Evolutionary conservation across 345 rosid genomes (phyloP).

Genomic region (Viola odorata): DNA sequence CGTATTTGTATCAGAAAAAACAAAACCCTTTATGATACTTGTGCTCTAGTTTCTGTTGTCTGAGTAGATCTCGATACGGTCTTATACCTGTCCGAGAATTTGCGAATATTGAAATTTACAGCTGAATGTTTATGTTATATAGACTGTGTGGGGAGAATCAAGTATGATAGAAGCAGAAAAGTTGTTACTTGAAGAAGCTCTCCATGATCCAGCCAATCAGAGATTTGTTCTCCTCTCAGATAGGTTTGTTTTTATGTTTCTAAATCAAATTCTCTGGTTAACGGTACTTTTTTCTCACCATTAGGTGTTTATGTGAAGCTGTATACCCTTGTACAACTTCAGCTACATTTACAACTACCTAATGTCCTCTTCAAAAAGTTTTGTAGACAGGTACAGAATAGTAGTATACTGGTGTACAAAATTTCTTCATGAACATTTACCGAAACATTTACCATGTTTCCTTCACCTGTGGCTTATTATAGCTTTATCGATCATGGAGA

Average conservation of each 20-base stretch:
- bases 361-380: conserved; percentile 19
- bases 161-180: conserved; percentile 29
- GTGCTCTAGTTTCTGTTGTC: no score
- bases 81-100: no score
- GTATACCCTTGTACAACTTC: conserved; percentile 24
- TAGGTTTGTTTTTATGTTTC: conserved; percentile 10
- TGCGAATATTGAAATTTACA: no score
- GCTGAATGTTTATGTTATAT: no score
- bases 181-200: conserved; percentile 22
- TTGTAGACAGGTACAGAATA: conserved; percentile 21
- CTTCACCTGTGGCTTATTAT: background rate
- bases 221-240: conserved; percentile 29
- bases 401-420: background rate
- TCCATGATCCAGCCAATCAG: conserved; percentile 21
- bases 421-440: background rate
- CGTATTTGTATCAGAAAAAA: no score
- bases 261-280: no score
- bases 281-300: background rate
- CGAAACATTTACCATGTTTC: background rate
- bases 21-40: no score
- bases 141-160: conserved; percentile 27
- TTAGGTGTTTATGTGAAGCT: conserved; percentile 8
- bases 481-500: conserved; percentile 23
- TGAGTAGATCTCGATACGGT: no score
- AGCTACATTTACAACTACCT: conserved; percentile 16